These are phyloP conservation scores for Saururus chinensis DNA, from an alignment of 164 flowering plant species.

Conservation along the genomic window DNA sequence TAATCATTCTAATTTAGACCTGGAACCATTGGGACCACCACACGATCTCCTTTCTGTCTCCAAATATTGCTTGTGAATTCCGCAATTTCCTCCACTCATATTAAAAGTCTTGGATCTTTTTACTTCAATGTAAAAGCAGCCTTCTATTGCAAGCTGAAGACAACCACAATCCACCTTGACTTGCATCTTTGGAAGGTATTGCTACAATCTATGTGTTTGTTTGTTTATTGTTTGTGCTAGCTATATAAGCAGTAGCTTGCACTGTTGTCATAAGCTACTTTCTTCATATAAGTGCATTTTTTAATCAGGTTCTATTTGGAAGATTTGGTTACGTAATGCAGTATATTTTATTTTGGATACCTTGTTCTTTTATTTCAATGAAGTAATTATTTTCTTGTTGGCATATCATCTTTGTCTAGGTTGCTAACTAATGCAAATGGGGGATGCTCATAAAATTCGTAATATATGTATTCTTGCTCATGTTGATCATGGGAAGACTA, in stretches of 20 bases:
- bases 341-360: too few species aligned
- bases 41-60: background rate
- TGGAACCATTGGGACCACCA: background rate
- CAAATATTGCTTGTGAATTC: background rate
- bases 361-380: background rate
- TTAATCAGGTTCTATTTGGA: too few species aligned
- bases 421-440: slow-evolving; percentile 12
- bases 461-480: slow-evolving; percentile 92
- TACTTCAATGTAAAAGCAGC: background rate
- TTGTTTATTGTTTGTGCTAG: background rate
- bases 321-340: too few species aligned
- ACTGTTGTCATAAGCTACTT: too few species aligned
- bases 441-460: slow-evolving; percentile 31
- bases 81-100: background rate
- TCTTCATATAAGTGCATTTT: too few species aligned
- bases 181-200: background rate
- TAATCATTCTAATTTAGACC: background rate
- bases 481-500: slow-evolving; percentile 94
- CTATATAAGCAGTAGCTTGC: background rate
- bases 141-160: background rate
- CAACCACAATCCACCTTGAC: background rate
- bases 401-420: background rate
- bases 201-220: background rate
- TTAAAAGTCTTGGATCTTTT: too few species aligned
- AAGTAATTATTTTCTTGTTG: background rate